Base-by-base conservation (phyloP, 1,284 basidiomycete species). In the Pseudozyma tsukubaensis region DNA sequence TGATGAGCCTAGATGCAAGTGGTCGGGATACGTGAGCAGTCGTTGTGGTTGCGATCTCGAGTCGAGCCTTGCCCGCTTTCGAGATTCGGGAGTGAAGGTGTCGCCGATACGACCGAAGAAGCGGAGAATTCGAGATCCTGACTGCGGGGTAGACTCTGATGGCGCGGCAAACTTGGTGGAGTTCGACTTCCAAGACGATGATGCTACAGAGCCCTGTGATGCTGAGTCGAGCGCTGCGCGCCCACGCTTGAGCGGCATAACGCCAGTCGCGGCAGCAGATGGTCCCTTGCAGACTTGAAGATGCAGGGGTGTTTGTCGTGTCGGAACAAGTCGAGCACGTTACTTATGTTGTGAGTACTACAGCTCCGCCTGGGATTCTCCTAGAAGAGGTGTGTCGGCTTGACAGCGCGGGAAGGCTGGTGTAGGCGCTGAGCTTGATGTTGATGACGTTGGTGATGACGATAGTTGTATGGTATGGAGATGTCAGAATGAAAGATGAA, bases 171-270 rank as follows among this genome's bases (percentile, higher is more conserved):
- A 11, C 24, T 37, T 6, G 24, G 24, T 29, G 24, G 24, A 29
- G 6, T 29, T 29, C 6, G 24, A 29, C 24, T 6, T 29, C 24
- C 24, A 29, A 29, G 16, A 48, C 9, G 42, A 24, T 0, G 62
- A 50, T n/a, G 68, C 21, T 2, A n/a, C n/a, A n/a, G 57, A 53
- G 37, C 49, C 24, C 18, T 59, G 56, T 7, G 50, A 53, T 10
- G 32, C 9, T 1, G 59, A 21, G 9, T 53, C 65, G 18, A 53
- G 54, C 59, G 59, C 59, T 18, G 18, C 35, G 36, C 51, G 65
- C 54, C 40, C 45, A 39, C 59, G 32, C 35, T 68, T 68, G 37
- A 24, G 12, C 32, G 59, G 54, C 65, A 68, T 68, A 11, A 19
- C 65, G 59, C 54, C 29, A 35, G 21, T 48, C 3, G 24, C 24